These are phyloP conservation scores for Berkeleyomyces basicola DNA, from an alignment of 2,329 filamentous ascomycete genomes.

Conservation along the genomic window DNA sequence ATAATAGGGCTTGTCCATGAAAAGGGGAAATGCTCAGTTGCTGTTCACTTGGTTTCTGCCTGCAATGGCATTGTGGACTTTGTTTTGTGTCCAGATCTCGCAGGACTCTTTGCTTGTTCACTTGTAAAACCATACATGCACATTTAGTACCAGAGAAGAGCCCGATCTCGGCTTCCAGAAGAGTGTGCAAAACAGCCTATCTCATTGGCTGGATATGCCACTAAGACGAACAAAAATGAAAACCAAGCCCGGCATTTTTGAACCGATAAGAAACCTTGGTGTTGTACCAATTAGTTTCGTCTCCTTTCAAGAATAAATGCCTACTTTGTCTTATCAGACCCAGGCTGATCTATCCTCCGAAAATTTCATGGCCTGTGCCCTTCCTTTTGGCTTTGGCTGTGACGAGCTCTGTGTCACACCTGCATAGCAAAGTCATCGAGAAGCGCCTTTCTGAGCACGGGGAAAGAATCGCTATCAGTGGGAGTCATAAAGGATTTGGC, in stretches of 20 bases:
- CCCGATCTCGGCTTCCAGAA: background rate
- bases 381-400: background rate
- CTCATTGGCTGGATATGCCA: background rate
- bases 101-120: too few relatives aligned
- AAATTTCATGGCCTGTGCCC: background rate
- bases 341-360: background rate
- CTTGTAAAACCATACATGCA: background rate
- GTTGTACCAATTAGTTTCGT: background rate
- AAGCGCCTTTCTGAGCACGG: background rate
- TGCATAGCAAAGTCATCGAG: background rate
- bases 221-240: background rate
- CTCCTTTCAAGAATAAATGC: too few relatives aligned
- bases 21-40: too few relatives aligned
- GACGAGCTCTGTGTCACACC: constrained; percentile 5
- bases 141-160: background rate
- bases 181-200: background rate
- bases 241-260: background rate
- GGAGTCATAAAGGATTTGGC: background rate
- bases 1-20: too few relatives aligned
- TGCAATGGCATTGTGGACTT: too few relatives aligned
- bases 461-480: background rate
- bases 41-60: too few relatives aligned
- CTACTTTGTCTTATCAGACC: background rate
- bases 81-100: too few relatives aligned
- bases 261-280: background rate